These are phyloP conservation scores for Fusarium agapanthi DNA, from an alignment of 2,329 filamentous ascomycete genomes.

Conservation along the genomic window DNA sequence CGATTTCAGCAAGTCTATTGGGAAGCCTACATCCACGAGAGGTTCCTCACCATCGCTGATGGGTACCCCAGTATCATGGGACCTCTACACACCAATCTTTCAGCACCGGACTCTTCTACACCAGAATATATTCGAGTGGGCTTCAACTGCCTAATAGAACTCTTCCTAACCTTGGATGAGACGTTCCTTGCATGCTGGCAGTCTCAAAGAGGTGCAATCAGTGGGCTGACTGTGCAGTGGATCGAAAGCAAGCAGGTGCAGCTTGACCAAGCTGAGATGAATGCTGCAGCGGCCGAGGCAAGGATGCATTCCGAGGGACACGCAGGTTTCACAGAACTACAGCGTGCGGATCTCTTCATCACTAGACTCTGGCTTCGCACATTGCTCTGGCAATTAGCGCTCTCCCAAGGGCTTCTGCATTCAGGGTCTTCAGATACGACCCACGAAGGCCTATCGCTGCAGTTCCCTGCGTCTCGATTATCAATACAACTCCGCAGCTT, in stretches of 20 bases:
- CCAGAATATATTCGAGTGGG: constrained; percentile 49
- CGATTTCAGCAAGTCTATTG: constrained; percentile 60
- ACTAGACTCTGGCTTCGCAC: constrained; percentile 54
- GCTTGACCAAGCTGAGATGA: constrained; percentile 50
- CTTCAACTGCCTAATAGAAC: constrained; percentile 49
- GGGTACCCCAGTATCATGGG: constrained; percentile 52
- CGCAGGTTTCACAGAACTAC: constrained; percentile 49
- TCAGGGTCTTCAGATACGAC: constrained; percentile 45
- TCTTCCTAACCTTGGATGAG: constrained; percentile 52
- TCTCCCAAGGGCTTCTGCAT: constrained; percentile 50
- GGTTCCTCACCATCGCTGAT: constrained; percentile 62
- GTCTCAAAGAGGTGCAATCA: constrained; percentile 41
- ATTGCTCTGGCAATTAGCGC: constrained; percentile 53
- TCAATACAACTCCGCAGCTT: constrained; percentile 51
- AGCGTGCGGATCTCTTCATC: constrained; percentile 52
- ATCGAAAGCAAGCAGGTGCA: constrained; percentile 53
- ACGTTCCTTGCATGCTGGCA: constrained; percentile 50
- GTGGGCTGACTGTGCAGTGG: constrained; percentile 49
- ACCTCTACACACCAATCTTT: constrained; percentile 45
- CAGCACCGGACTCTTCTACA: constrained; percentile 45
- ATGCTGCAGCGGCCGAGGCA: constrained; percentile 42
- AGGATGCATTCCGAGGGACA: constrained; percentile 39
- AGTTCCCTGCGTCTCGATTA: constrained; percentile 51
- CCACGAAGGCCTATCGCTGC: constrained; percentile 51
- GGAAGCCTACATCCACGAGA: constrained; percentile 65